phyloP scores from a whole-genome alignment of 768 basidiomycete genomes.

The Trametes sanguinea region DNA sequence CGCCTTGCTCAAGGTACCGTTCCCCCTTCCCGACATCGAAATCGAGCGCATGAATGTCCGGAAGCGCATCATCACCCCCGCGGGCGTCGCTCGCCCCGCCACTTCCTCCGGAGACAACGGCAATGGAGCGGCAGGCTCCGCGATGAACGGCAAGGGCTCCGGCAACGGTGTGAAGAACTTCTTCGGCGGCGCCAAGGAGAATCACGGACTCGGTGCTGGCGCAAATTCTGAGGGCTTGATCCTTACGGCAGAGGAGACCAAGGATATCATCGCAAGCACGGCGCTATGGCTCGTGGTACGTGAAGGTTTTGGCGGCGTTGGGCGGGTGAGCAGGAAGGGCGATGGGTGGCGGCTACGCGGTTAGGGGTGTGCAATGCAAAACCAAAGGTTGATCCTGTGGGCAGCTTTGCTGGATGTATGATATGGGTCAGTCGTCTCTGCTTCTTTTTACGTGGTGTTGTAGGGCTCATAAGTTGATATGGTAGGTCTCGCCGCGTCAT shows the following conservation, averaged over 20 bases:
- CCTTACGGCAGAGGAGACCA: slow-evolving; percentile 89
- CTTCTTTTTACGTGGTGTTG: background rate
- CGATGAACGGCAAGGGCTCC: slow-evolving; percentile 26
- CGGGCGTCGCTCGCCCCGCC: slow-evolving; percentile 36
- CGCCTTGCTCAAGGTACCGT: slow-evolving; percentile 87
- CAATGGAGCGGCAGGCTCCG: slow-evolving; percentile 25
- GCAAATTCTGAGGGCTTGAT: slow-evolving; percentile 46
- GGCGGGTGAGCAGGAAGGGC: slow-evolving; percentile 74
- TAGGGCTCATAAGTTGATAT: background rate
- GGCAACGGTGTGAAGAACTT: slow-evolving; percentile 14
- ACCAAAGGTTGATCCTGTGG: background rate
- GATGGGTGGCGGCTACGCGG: slow-evolving; percentile 77
- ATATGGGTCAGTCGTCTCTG: background rate
- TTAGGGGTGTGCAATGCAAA: slow-evolving; percentile 30
- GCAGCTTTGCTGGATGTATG: background rate
- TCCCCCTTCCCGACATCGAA: slow-evolving; percentile 81
- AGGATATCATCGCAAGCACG: slow-evolving; percentile 87
- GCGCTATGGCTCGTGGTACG: slow-evolving; percentile 90
- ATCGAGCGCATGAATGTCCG: slow-evolving; percentile 59
- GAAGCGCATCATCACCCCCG: slow-evolving; percentile 46
- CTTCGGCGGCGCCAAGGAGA: slow-evolving; percentile 12
- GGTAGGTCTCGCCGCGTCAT: slow-evolving; percentile 1
- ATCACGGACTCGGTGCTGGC: slow-evolving; percentile 9
- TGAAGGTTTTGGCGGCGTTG: slow-evolving; percentile 91
- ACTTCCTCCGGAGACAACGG: slow-evolving; percentile 13